These are phyloP conservation scores for Pezicula radicicola DNA, from an alignment of 2,329 filamentous ascomycete genomes.

Conservation along the genomic window DNA sequence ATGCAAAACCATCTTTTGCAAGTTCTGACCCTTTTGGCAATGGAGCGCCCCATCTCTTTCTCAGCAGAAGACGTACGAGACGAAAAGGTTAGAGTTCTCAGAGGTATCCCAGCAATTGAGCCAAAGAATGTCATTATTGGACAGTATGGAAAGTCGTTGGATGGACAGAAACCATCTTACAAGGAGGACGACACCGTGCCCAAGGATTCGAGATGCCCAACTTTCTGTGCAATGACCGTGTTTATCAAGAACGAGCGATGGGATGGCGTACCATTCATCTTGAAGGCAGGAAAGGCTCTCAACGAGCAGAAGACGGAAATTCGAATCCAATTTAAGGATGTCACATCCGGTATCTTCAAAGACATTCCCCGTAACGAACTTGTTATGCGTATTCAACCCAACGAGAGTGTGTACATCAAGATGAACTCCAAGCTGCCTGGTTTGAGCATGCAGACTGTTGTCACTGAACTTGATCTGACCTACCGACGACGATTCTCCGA, in stretches of 20 bases:
- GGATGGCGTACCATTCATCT: slow-evolving; percentile 98
- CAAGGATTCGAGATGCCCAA: slow-evolving; percentile 95
- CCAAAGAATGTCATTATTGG: slow-evolving; percentile 99
- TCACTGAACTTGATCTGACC: slow-evolving; percentile 96
- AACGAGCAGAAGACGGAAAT: slow-evolving; percentile 99
- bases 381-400: slow-evolving; percentile 98
- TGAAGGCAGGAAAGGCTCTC: slow-evolving; percentile 97
- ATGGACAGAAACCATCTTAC: slow-evolving; percentile 95
- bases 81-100: slow-evolving; percentile 95
- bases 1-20: slow-evolving; percentile 99
- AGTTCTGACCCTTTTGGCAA: slow-evolving; percentile 91
- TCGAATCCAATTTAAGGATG: slow-evolving; percentile 98
- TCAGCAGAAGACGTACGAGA: slow-evolving; percentile 97
- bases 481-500: slow-evolving; percentile 98
- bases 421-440: slow-evolving; percentile 99
- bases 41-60: slow-evolving; percentile 98
- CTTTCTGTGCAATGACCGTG: slow-evolving; percentile 94
- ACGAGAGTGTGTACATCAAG: slow-evolving; percentile 99
- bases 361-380: slow-evolving; percentile 99
- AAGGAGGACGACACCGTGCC: slow-evolving; percentile 99
- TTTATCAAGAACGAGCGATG: slow-evolving; percentile 99
- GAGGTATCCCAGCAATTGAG: slow-evolving; percentile 90
- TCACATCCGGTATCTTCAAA: slow-evolving; percentile 99
- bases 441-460: slow-evolving; percentile 98
- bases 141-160: slow-evolving; percentile 94